Conservation (phyloP, 768 basidiomycete species). For the Lentinus brumalis region DNA sequence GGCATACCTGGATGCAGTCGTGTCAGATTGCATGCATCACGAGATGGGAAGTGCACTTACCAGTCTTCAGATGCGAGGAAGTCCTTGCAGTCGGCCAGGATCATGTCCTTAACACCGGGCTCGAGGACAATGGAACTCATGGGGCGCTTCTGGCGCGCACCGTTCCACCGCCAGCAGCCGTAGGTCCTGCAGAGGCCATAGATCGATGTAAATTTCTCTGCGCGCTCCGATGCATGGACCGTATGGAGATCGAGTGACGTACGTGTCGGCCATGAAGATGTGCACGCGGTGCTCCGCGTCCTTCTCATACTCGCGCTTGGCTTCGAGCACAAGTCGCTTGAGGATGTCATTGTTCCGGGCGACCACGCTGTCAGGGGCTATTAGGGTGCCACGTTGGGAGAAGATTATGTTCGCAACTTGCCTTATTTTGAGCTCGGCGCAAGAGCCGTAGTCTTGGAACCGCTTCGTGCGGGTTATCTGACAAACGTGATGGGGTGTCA, state of each 20-base stretch:
- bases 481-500: slow-evolving; percentile 16
- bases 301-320: slow-evolving; percentile 87
- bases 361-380: slow-evolving; percentile 56
- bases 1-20: slow-evolving; percentile 67
- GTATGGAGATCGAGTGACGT: slow-evolving; percentile 35
- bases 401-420: slow-evolving; percentile 31
- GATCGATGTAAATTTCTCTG: background rate
- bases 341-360: slow-evolving; percentile 87
- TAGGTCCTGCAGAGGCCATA: slow-evolving; percentile 49
- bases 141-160: slow-evolving; percentile 84
- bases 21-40: slow-evolving; percentile 19
- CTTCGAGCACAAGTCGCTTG: slow-evolving; percentile 84
- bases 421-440: slow-evolving; percentile 80
- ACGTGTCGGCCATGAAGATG: slow-evolving; percentile 89
- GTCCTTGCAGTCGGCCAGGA: slow-evolving; percentile 83
- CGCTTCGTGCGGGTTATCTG: slow-evolving; percentile 83
- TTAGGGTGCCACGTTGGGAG: slow-evolving; percentile 16
- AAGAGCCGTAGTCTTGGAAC: slow-evolving; percentile 74
- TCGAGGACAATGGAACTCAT: slow-evolving; percentile 93
- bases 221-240: background rate
- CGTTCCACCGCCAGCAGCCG: slow-evolving; percentile 86
- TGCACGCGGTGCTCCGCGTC: slow-evolving; percentile 90
- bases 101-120: slow-evolving; percentile 89
- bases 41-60: slow-evolving; percentile 46
- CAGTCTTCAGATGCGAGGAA: slow-evolving; percentile 84